phyloP scores from a whole-genome alignment of 176 grass and related monocot genomes.

The Triticum monococcum region DNA sequence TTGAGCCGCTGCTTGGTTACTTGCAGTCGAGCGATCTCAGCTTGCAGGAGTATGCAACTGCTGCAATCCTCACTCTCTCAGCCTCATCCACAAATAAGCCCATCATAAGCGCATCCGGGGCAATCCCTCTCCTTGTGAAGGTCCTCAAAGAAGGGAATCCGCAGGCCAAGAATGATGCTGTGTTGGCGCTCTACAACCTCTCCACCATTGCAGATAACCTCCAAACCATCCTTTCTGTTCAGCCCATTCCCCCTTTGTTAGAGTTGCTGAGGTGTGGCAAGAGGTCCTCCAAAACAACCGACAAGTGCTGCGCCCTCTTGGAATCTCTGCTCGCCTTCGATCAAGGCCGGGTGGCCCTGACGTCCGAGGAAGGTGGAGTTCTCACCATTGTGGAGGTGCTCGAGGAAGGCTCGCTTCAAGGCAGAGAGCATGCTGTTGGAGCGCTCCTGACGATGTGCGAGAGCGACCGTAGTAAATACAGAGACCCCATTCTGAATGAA shows the following conservation, averaged over 20 bases:
- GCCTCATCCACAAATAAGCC: slow-evolving; percentile 74
- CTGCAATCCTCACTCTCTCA: slow-evolving; percentile 86
- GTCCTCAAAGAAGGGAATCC: slow-evolving; percentile 71
- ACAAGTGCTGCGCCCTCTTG: slow-evolving; percentile 86
- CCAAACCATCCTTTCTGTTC: slow-evolving; percentile 54
- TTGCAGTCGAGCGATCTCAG: slow-evolving; percentile 64
- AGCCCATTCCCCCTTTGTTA: slow-evolving; percentile 56
- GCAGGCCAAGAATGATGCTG: slow-evolving; percentile 74
- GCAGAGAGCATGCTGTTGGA: slow-evolving; percentile 75
- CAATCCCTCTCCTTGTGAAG: slow-evolving; percentile 74
- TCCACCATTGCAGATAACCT: slow-evolving; percentile 70
- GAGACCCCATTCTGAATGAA: slow-evolving; percentile 74
- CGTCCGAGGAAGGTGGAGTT: slow-evolving; percentile 62
- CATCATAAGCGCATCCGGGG: slow-evolving; percentile 58
- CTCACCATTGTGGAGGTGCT: slow-evolving; percentile 82
- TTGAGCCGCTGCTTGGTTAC: slow-evolving; percentile 63
- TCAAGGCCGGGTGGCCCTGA: slow-evolving; percentile 59
- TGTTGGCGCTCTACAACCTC: slow-evolving; percentile 91
- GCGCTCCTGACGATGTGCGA: slow-evolving; percentile 74
- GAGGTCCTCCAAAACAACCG: slow-evolving; percentile 72
- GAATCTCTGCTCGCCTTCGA: slow-evolving; percentile 70
- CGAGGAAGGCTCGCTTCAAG: slow-evolving; percentile 81
- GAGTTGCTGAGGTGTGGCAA: slow-evolving; percentile 58
- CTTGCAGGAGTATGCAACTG: slow-evolving; percentile 82
- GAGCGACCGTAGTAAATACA: slow-evolving; percentile 65